phyloP scores from a whole-genome alignment of 805 yeast species.

The Candida oleophila region DNA sequence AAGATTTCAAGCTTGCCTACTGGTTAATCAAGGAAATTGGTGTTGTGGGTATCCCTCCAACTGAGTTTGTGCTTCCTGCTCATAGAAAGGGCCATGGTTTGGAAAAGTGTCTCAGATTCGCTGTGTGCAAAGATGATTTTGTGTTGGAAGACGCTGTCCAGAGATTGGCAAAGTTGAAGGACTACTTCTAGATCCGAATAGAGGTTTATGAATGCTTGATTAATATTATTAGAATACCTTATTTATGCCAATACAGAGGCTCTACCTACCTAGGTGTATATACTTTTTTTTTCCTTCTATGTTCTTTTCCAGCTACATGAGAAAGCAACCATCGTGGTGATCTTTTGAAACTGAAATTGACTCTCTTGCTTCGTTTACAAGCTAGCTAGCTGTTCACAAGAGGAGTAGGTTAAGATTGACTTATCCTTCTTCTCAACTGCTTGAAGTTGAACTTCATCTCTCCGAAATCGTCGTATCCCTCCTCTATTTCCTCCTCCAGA shows the following conservation, averaged over 20 bases:
- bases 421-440: conserved; percentile 16
- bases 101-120: conserved; percentile 86
- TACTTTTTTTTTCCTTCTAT: too few relatives aligned
- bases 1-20: conserved; percentile 84
- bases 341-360: too few relatives aligned
- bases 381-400: too few relatives aligned
- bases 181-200: conserved; percentile 46
- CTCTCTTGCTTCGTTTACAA: too few relatives aligned
- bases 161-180: conserved; percentile 67
- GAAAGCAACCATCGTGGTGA: too few relatives aligned
- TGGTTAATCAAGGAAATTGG: conserved; percentile 94
- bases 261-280: too few relatives aligned
- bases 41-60: conserved; percentile 95
- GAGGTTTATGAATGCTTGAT: too few relatives aligned
- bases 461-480: conserved; percentile 88
- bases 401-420: too few relatives aligned
- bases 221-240: too few relatives aligned
- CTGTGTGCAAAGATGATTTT: conserved; percentile 91
- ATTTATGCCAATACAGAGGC: not conserved
- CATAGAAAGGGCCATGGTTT: conserved; percentile 63
- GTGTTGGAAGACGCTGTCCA: conserved; percentile 78
- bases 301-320: too few relatives aligned
- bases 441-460: conserved; percentile 57
- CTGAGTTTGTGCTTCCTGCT: conserved; percentile 80
- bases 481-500: conserved; percentile 43